phyloP scores from a whole-genome alignment of 2,329 filamentous ascomycete genomes.

The Xenoacremonium recifei region DNA sequence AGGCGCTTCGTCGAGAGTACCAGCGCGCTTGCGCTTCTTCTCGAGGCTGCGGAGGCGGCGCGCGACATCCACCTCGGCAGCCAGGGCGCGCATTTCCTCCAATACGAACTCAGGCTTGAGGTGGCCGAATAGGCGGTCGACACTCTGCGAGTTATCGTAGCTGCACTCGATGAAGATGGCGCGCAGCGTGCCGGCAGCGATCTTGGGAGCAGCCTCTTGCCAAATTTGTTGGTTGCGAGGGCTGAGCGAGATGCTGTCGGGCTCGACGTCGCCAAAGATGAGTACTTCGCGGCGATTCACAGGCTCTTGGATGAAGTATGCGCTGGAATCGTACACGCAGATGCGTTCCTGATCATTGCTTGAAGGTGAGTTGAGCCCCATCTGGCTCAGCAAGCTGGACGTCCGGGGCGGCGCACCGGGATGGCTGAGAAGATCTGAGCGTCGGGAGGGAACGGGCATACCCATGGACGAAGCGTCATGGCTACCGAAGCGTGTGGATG shows the following conservation, averaged over 20 bases:
- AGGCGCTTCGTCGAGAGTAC: constrained; percentile 19
- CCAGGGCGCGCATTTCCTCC: constrained; percentile 72
- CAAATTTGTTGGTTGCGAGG: constrained; percentile 83
- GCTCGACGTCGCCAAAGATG: constrained; percentile 94
- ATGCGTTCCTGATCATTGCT: constrained; percentile 42
- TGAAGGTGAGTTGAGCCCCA: constrained; percentile 24
- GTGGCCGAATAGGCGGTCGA: constrained; percentile 83
- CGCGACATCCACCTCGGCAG: constrained; percentile 63
- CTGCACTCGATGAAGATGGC: constrained; percentile 96
- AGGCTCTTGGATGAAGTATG: constrained; percentile 85
- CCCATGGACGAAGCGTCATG: constrained; percentile 40
- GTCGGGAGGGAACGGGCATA: constrained; percentile 21
- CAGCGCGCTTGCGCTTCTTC: constrained; percentile 65
- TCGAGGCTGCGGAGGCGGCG: constrained; percentile 35
- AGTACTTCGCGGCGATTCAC: constrained; percentile 73
- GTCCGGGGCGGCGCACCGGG: constrained; percentile 18
- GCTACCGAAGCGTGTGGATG: constrained; percentile 49
- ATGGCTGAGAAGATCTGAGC: constrained; percentile 24
- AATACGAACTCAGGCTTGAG: constrained; percentile 80
- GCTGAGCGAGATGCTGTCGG: constrained; percentile 78
- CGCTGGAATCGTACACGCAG: constrained; percentile 84
- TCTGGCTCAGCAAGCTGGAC: constrained; percentile 31
- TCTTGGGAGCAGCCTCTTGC: constrained; percentile 84
- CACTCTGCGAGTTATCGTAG: constrained; percentile 76
- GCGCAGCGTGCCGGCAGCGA: constrained; percentile 67